phyloP scores from a whole-genome alignment of 805 yeast genomes.

The Candida nonsorbophila region DNA sequence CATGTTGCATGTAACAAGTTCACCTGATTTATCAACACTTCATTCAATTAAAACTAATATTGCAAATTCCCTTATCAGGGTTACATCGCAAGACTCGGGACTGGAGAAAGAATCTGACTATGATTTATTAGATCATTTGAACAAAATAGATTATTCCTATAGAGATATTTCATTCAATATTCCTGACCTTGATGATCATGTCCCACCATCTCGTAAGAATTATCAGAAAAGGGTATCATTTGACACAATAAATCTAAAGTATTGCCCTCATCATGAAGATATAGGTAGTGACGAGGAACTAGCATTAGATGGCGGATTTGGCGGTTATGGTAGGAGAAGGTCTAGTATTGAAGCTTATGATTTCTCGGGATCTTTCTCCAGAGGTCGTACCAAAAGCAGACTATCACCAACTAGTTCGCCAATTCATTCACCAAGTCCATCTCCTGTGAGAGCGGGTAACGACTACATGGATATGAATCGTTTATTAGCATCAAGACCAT shows the following conservation, averaged over 20 bases:
- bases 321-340: conserved; percentile 4
- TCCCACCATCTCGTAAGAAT: conserved; percentile 5
- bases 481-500: conserved; percentile 1
- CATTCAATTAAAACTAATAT: too few relatives aligned
- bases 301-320: too few relatives aligned
- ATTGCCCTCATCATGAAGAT: conserved; percentile 15
- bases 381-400: conserved; percentile 7
- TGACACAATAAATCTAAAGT: conserved; percentile 45
- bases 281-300: conserved; percentile 10
- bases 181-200: conserved; percentile 7
- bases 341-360: too few relatives aligned
- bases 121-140: conserved; percentile 13
- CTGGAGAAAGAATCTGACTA: conserved; percentile 4
- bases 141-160: conserved; percentile 14
- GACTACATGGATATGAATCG: conserved; percentile 2
- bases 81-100: too few relatives aligned
- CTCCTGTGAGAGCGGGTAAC: conserved; percentile 12
- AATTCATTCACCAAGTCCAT: conserved; percentile 12
- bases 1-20: too few relatives aligned
- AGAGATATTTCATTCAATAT: conserved; percentile 14
- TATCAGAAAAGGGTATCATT: conserved; percentile 42
- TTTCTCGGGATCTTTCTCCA: conserved; percentile 4
- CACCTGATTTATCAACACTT: too few relatives aligned
- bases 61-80: too few relatives aligned
- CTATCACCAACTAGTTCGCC: conserved; percentile 8